Percentiles rank a stretch among this genome's conserved stretches.
Conservation (phyloP, 2,329 filamentous ascomycete genomes). For the Clonostachys byssicola region DNA sequence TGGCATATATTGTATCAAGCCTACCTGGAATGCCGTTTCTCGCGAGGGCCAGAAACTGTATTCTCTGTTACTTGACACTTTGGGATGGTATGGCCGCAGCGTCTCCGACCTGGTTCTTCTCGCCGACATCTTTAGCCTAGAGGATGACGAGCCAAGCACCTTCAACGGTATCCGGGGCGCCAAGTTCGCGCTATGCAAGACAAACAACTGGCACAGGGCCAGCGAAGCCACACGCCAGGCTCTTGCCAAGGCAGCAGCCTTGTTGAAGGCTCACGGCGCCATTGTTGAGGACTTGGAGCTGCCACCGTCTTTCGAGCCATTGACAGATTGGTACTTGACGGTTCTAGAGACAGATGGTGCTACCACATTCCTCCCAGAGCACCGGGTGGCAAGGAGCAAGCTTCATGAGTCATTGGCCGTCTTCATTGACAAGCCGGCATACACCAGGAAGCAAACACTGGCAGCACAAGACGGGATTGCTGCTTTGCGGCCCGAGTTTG, state of each 20-base stretch:
- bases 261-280: slow-evolving; percentile 43
- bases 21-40: slow-evolving; percentile 60
- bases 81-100: slow-evolving; percentile 55
- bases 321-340: slow-evolving; percentile 46
- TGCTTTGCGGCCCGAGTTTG: slow-evolving; percentile 46
- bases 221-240: slow-evolving; percentile 37
- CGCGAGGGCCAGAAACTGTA: slow-evolving; percentile 58
- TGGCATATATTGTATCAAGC: slow-evolving; percentile 61
- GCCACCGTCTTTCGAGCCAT: slow-evolving; percentile 38
- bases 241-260: slow-evolving; percentile 27
- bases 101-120: slow-evolving; percentile 55
- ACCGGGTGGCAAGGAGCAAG: slow-evolving; percentile 38
- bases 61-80: slow-evolving; percentile 55
- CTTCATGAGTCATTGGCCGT: slow-evolving; percentile 37
- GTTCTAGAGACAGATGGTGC: slow-evolving; percentile 49
- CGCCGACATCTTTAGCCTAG: slow-evolving; percentile 45
- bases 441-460: slow-evolving; percentile 41
- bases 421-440: slow-evolving; percentile 38
- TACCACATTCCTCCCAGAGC: slow-evolving; percentile 48
- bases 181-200: slow-evolving; percentile 51
- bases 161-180: slow-evolving; percentile 34
- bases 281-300: slow-evolving; percentile 51
- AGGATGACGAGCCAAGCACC: slow-evolving; percentile 26
- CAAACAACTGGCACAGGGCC: slow-evolving; percentile 43
- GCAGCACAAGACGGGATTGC: slow-evolving; percentile 50